phyloP scores from a whole-genome alignment of 768 basidiomycete species.

The Scleroderma bovista region DNA sequence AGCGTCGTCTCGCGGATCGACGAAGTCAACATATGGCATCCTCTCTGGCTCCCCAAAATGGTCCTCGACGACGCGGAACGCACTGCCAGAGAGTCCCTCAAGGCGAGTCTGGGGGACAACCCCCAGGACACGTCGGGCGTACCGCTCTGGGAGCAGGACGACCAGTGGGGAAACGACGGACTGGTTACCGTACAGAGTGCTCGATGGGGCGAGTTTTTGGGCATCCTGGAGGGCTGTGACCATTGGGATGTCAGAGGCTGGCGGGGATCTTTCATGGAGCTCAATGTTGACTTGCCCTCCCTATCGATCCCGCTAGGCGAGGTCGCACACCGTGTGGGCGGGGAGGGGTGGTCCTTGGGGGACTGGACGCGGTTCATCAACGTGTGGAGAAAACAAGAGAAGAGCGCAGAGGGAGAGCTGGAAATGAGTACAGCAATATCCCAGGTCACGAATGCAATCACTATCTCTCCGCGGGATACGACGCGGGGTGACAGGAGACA shows the following conservation, averaged over 20 bases:
- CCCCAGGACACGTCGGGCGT: conserved; percentile 11
- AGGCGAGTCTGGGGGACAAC: conserved; percentile 17
- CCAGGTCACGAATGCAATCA: background rate
- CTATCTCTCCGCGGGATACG: conserved; percentile 6
- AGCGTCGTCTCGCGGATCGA: conserved; percentile 79
- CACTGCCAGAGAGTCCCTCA: conserved; percentile 43
- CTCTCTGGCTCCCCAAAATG: conserved; percentile 94
- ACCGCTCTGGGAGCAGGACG: conserved; percentile 46
- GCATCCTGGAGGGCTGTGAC: conserved; percentile 83
- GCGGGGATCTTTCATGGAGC: conserved; percentile 56
- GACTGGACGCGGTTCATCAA: conserved; percentile 63
- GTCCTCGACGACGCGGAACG: conserved; percentile 84
- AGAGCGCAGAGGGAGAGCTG: conserved; percentile 31
- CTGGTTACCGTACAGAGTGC: conserved; percentile 90
- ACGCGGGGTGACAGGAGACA: conserved; percentile 18
- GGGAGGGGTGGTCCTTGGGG: conserved; percentile 39
- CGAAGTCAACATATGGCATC: conserved; percentile 76
- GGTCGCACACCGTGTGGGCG: conserved; percentile 25
- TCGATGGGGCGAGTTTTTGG: conserved; percentile 94
- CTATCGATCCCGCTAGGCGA: conserved; percentile 36
- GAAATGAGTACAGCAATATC: conserved; percentile 21
- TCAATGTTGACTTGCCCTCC: conserved; percentile 55
- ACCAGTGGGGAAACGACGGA: conserved; percentile 83
- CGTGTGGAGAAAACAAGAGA: conserved; percentile 56
- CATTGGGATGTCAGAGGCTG: conserved; percentile 97